Evolutionary conservation across 306 rosid species (phyloP), one percentile per base, ranked within the genome.

Genomic region (Cucurbita moschata): DNA sequence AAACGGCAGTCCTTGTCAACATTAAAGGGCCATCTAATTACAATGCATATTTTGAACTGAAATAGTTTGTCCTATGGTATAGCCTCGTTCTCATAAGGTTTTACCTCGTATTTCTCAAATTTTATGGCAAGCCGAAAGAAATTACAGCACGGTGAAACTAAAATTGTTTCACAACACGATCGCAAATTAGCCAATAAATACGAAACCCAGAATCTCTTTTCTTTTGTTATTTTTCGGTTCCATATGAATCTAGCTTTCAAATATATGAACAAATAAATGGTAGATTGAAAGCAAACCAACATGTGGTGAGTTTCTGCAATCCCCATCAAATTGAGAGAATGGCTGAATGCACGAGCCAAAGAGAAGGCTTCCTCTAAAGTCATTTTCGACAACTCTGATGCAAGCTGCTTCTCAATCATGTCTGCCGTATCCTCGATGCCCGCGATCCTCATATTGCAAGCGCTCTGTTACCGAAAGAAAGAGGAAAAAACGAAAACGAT

Each of bases 271-370:
- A 64, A 77, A 35, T 16, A 75, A 50, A 11, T 52, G 47, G n/a
- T 66, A 40, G 37, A 44, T 18, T 40, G 61, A 57, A 37, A 61
- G 16, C 21, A 43, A 60, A 19, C 76, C 56, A 58, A 92, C 96
- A 96, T 83, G 76, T 92, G 98, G 80, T 92, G 96, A 49, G 96
- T 90, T 82, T 92, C 98, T 39, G 98, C 98, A 76, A 92, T 87
- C 50, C 98, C 93, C 89, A 83, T 90, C 84, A 92, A 76, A 79
- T 86, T 90, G 82, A 92, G 96, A 83, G 86, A 86, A 54, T 93
- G 96, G 76, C 98, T 87, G 71, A 90, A 90, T 54, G 96, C 93
- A 72, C 96, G 98, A 86, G 93, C 96, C 19, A 90, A 87, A 60
- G 84, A 82, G 19, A 93, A 71, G 21, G 96, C 98, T 83, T 88